Evolutionary conservation across 257 asterid species (phyloP).

Genomic region (Solanum neorickii): DNA sequence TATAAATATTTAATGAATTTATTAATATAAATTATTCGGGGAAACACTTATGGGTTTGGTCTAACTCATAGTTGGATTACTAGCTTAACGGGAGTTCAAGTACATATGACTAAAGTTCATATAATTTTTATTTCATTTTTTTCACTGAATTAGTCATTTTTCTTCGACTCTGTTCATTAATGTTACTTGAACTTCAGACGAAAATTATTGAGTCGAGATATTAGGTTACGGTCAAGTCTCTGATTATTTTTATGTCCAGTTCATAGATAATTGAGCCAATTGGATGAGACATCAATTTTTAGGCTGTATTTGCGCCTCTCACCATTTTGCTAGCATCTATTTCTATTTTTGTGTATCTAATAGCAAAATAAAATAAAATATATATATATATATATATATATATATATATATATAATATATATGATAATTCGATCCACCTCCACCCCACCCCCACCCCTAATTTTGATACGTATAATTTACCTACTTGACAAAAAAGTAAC

Average conservation of each 20-base stretch:
- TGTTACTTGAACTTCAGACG: background rate
- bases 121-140: no score
- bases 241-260: no score
- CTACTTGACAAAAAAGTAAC: background rate
- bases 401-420: no score
- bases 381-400: no score
- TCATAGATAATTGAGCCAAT: no score
- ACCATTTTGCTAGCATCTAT: no score
- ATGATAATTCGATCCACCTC: no score
- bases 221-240: background rate
- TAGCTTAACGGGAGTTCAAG: background rate
- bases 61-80: background rate
- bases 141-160: no score
- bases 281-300: background rate
- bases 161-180: background rate
- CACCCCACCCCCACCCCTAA: no score
- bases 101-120: background rate
- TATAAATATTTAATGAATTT: background rate
- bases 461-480: background rate
- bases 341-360: no score
- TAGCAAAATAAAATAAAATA: no score
- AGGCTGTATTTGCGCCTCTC: background rate
- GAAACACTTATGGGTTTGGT: background rate
- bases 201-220: background rate
- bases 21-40: background rate